Evolutionary conservation across 2,329 filamentous ascomycete species (phyloP).

Genomic region (Fusarium nurragi): DNA sequence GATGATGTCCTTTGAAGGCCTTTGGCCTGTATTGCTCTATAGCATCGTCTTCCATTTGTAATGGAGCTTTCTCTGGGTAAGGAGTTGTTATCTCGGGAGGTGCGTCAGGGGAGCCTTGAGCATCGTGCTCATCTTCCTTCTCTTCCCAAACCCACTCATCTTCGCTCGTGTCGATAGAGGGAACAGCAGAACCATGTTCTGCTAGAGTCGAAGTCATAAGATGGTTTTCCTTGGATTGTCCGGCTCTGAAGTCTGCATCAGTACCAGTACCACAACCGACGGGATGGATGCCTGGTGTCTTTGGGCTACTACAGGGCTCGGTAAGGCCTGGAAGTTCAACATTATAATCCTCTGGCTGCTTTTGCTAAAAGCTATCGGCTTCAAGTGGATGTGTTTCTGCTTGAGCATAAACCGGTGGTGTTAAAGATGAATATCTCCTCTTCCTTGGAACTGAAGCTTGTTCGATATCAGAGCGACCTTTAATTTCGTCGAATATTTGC

Average conservation of each 20-base stretch:
- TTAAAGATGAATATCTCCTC: slow-evolving; percentile 8
- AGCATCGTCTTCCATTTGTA: background rate
- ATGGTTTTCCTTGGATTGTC: background rate
- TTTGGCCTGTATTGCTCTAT: background rate
- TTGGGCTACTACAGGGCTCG: slow-evolving; percentile 2
- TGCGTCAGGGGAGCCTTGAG: background rate
- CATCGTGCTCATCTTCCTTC: background rate
- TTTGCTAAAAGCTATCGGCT: slow-evolving; percentile 11
- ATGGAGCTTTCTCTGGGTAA: background rate
- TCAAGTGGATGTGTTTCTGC: background rate
- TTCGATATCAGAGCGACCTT: background rate
- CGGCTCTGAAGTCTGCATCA: background rate
- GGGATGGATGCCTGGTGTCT: background rate
- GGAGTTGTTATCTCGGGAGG: background rate
- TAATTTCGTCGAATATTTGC: background rate
- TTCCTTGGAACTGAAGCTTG: background rate
- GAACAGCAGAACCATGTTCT: slow-evolving; percentile 45
- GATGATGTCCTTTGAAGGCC: slow-evolving; percentile 34
- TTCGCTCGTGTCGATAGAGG: slow-evolving; percentile 43
- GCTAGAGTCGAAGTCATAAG: slow-evolving; percentile 5
- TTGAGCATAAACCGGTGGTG: slow-evolving; percentile 3
- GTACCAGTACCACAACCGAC: background rate
- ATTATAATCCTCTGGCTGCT: slow-evolving; percentile 5
- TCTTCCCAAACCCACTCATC: slow-evolving; percentile 34
- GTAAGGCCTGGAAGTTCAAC: background rate